Evolutionary conservation across 164 flowering plant genomes (phyloP).

Genomic region (Kalanchoe fedtschenkoi): DNA sequence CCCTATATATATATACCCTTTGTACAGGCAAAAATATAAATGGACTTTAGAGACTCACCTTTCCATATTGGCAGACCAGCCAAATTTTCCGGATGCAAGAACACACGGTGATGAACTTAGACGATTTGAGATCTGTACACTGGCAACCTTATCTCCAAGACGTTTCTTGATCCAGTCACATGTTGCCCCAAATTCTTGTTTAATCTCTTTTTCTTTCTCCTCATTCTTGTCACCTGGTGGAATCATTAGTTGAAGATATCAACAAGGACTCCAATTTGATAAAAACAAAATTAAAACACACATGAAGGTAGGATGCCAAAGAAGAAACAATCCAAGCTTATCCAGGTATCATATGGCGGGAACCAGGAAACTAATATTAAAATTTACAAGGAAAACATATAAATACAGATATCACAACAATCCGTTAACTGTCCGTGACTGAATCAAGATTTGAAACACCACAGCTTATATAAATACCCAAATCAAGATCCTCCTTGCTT

Average conservation of each 20-base stretch:
- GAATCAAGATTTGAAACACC: not conserved
- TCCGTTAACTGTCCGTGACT: not conserved
- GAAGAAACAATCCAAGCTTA: no score
- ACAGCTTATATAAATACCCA: conserved; percentile 37
- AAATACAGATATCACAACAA: not conserved
- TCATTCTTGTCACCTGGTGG: conserved; percentile 69
- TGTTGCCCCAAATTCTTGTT: conserved; percentile 71
- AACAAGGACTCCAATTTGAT: not conserved
- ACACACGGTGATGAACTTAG: conserved; percentile 90
- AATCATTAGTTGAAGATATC: not conserved
- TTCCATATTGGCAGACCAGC: conserved; percentile 99
- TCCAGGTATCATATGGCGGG: no score
- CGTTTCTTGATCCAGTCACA: conserved; percentile 94
- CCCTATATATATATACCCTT: not conserved
- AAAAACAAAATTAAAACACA: not conserved
- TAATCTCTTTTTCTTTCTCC: conserved; percentile 68
- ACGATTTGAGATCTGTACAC: conserved; percentile 83
- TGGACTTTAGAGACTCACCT: conserved; percentile 26
- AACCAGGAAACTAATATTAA: no score
- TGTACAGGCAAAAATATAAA: no score
- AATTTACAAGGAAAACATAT: not conserved
- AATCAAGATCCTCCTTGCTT: conserved; percentile 90
- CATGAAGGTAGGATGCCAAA: no score
- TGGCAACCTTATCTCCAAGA: conserved; percentile 79
- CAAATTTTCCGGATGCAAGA: conserved; percentile 90